Evolutionary conservation across 2,329 filamentous ascomycete species (phyloP).

Genomic region (Fusarium beomiforme): DNA sequence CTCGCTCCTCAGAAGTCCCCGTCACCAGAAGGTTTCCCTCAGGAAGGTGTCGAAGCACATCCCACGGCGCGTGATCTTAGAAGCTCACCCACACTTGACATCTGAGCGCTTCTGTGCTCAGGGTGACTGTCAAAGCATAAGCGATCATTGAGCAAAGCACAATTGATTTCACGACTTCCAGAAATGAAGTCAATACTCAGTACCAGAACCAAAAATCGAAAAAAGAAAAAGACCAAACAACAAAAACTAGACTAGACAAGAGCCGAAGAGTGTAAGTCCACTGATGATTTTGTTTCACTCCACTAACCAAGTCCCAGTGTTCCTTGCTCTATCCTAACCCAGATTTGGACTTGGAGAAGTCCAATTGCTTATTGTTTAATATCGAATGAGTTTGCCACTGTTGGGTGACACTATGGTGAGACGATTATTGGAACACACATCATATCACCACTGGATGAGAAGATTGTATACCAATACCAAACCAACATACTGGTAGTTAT

Average conservation of each 20-base stretch:
- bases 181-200: neutral
- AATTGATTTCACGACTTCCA: neutral
- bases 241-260: neutral
- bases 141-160: neutral
- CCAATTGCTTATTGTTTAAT: neutral
- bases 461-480: constrained; percentile 4
- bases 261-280: constrained; percentile 5
- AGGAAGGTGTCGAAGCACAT: neutral
- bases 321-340: neutral
- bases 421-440: constrained; percentile 20
- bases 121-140: neutral
- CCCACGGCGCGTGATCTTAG: neutral
- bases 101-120: neutral
- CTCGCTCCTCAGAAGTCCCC: neutral
- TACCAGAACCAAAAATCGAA: neutral
- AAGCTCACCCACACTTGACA: neutral
- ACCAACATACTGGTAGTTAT: neutral
- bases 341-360: constrained; percentile 1
- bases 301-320: constrained; percentile 10
- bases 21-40: neutral
- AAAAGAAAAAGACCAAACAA: neutral
- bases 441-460: constrained; percentile 18
- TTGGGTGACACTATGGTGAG: constrained; percentile 8
- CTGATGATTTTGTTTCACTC: neutral
- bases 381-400: constrained; percentile 4